These are phyloP conservation scores for Naegleria gruberi DNA, from an alignment of 208 protist genomes.

Conservation along the genomic window DNA sequence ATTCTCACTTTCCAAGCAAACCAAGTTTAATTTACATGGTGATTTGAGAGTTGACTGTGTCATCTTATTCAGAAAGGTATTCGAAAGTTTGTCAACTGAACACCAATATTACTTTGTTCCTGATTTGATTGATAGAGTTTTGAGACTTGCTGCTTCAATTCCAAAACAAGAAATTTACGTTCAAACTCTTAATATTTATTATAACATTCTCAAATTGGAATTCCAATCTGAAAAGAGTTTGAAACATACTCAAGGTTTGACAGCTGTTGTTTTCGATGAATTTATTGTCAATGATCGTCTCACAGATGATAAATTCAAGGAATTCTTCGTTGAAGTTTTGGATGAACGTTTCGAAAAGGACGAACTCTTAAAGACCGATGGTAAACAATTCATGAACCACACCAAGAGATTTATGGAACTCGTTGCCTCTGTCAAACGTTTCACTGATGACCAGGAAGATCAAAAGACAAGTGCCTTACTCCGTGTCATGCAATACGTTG, in stretches of 20 bases:
- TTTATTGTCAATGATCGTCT: not conserved
- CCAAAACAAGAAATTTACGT: slow-evolving; percentile 15
- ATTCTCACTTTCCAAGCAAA: slow-evolving; percentile 13
- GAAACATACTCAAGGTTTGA: not conserved
- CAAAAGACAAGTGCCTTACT: not conserved
- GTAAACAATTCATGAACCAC: slow-evolving; percentile 14
- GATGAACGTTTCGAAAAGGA: not conserved
- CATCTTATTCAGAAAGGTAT: not conserved
- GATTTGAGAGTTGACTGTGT: not conserved
- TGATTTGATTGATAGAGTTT: not conserved
- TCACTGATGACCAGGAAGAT: slow-evolving; percentile 17
- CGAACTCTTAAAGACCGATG: not conserved
- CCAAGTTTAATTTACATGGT: slow-evolving; percentile 11
- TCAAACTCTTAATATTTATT: slow-evolving; percentile 16
- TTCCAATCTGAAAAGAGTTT: not conserved
- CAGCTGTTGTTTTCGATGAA: slow-evolving; percentile 2
- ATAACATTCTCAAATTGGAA: not conserved
- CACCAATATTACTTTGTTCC: not conserved
- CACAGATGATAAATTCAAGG: not conserved
- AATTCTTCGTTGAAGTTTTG: not conserved
- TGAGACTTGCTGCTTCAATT: not conserved
- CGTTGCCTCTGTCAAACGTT: not conserved
- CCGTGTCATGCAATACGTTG: slow-evolving; percentile 19
- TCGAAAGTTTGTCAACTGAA: not conserved
- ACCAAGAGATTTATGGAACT: not conserved